Percentiles rank a stretch among this genome's conserved stretches.
These are phyloP conservation scores for Letharia lupina DNA, from an alignment of 495 filamentous ascomycete genomes.

Conservation along the genomic window DNA sequence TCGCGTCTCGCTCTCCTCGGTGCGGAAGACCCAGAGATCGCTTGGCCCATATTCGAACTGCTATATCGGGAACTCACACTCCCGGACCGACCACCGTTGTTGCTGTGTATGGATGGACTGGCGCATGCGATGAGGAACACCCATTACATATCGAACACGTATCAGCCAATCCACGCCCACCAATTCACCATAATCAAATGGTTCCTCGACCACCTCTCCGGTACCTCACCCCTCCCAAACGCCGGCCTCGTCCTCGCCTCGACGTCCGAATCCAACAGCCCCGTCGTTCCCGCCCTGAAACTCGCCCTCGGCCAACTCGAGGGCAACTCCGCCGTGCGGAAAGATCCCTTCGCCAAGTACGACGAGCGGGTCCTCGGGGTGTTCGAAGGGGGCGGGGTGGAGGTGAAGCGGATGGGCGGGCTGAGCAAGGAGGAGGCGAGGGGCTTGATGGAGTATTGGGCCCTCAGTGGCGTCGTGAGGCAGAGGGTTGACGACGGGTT, in stretches of 20 bases:
- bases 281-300: conserved; percentile 52
- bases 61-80: conserved; percentile 69
- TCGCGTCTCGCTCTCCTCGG: conserved; percentile 60
- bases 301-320: conserved; percentile 51
- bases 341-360: conserved; percentile 54
- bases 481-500: conserved; percentile 57
- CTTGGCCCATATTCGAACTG: conserved; percentile 74
- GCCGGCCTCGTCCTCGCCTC: conserved; percentile 74
- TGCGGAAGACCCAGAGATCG: conserved; percentile 60
- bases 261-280: conserved; percentile 57
- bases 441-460: conserved; percentile 87
- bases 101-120: conserved; percentile 71
- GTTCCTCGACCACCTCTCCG: conserved; percentile 63
- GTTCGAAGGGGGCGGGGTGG: conserved; percentile 37
- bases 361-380: conserved; percentile 57
- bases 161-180: conserved; percentile 74
- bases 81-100: conserved; percentile 58
- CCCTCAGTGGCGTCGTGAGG: conserved; percentile 70
- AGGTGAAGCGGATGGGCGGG: conserved; percentile 52
- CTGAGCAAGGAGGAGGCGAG: conserved; percentile 68
- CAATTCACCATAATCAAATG: conserved; percentile 68
- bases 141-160: conserved; percentile 59
- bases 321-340: conserved; percentile 24
- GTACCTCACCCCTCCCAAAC: conserved; percentile 51
- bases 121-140: conserved; percentile 69